Evolutionary conservation across 192 early-diverging fungal genomes (phyloP).

Genomic region (Coemansia erecta): DNA sequence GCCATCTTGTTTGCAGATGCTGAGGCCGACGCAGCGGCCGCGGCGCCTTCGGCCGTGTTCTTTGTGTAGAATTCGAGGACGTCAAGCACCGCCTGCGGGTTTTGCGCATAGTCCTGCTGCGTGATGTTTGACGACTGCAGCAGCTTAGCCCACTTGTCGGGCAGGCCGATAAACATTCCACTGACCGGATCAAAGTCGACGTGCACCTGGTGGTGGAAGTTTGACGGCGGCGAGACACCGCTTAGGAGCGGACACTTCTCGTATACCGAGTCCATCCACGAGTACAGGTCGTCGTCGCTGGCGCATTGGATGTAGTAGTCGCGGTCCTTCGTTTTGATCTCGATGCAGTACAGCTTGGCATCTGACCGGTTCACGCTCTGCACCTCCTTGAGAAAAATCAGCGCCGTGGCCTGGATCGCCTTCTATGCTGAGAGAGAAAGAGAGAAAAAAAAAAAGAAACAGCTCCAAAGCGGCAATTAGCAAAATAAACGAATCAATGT

Average conservation of each 20-base stretch:
- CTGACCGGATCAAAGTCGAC: conserved; percentile 59
- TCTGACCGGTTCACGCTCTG: conserved; percentile 84
- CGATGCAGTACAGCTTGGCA: conserved; percentile 90
- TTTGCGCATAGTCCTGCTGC: conserved; percentile 95
- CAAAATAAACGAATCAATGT: not conserved
- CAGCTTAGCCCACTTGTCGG: conserved; percentile 92
- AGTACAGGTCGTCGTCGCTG: conserved; percentile 95
- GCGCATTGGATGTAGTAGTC: conserved; percentile 90
- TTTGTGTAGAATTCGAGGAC: conserved; percentile 98
- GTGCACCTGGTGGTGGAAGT: conserved; percentile 60
- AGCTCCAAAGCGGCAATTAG: not conserved
- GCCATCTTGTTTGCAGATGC: conserved; percentile 56
- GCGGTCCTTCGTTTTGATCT: conserved; percentile 90
- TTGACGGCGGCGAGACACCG: conserved; percentile 55
- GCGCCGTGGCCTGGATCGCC: conserved; percentile 71
- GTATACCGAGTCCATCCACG: conserved; percentile 99
- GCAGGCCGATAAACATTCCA: conserved; percentile 74
- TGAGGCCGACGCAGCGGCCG: conserved; percentile 40
- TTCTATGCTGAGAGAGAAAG: conserved; percentile 20
- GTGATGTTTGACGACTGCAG: conserved; percentile 93
- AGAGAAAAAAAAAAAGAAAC: not conserved
- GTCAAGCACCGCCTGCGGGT: conserved; percentile 97
- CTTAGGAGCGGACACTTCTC: conserved; percentile 56
- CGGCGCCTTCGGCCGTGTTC: conserved; percentile 55
- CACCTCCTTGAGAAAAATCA: conserved; percentile 94